Evolutionary conservation across 768 basidiomycete genomes (phyloP), one percentile per base, ranked within the genome.

Genomic region (Auriscalpium vulgare): DNA sequence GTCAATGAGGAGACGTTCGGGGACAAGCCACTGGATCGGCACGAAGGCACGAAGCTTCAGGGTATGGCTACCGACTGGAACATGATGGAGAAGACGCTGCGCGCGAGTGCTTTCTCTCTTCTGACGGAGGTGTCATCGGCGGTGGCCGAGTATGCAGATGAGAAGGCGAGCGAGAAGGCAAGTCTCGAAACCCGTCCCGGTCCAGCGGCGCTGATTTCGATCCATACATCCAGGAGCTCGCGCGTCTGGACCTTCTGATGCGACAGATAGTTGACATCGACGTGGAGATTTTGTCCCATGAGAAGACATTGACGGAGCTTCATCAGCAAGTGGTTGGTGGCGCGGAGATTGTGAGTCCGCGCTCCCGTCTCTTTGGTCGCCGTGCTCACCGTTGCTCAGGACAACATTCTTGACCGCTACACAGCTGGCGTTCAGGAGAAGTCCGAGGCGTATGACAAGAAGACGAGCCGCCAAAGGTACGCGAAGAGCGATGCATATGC

Each of bases 381-480:
- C 43, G 48, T 29, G 35, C 10, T 48, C n/a, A 17, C 13, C 43
- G 34, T 40, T 48, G 23, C 40, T 53, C 37, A 11, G 88, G 72
- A 72, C 47, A 70, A 84, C 57, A 73, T 78, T 8, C 65, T 79
- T 8, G 72, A 76, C 9, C 65, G 61, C 34, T 94, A 90, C 63
- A 67, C 78, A 49, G 62, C 62, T 21, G 76, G 68, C n/a, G 73
- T 83, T 0, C 66, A 75, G 49, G 67, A 66, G 14, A 68, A 66
- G 43, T 64, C 77, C 45, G 70, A 77, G 7, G 73, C 71, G 34
- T 88, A 89, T 66, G 61, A 72, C 2, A 65, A 65, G 34, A 82
- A 81, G 71, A 92, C 91, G 0, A 73, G 82, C 8, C 80, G 91
- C 9, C 88, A 94, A 68, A 91, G 86, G 66, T 94, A 91, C 65